These are phyloP conservation scores for Claviceps digitariae DNA, from an alignment of 2,329 filamentous ascomycete species.

Conservation along the genomic window DNA sequence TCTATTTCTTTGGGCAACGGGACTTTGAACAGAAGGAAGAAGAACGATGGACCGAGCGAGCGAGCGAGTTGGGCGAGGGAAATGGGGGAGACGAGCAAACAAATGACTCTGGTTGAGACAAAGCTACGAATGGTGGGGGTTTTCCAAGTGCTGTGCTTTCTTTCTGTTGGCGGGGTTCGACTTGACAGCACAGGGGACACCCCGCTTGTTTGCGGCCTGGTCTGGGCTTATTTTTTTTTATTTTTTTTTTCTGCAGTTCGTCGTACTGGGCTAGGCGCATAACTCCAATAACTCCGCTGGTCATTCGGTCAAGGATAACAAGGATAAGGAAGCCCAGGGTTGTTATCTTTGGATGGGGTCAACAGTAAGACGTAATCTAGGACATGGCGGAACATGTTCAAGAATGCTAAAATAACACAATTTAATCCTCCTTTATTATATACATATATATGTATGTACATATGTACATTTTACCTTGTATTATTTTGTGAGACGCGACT, in stretches of 20 bases:
- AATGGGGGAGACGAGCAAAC: neutral
- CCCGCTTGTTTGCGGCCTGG: neutral
- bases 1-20: neutral
- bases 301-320: neutral
- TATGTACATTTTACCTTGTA: no score
- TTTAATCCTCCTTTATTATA: no score
- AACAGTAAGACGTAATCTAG: neutral
- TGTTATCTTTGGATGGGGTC: neutral
- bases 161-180: neutral
- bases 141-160: neutral
- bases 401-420: no score
- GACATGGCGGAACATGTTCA: no score
- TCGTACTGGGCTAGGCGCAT: neutral
- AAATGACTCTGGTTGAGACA: conserved; percentile 1
- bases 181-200: neutral
- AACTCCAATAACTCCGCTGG: neutral
- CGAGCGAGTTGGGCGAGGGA: neutral
- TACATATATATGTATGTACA: no score
- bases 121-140: neutral
- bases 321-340: neutral
- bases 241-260: neutral
- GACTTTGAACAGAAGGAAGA: neutral
- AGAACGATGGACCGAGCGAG: neutral
- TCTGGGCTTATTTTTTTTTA: neutral
- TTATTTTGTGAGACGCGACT: no score